Evolutionary conservation across 768 basidiomycete species (phyloP).

Genomic region (Termitomyces sp.): DNA sequence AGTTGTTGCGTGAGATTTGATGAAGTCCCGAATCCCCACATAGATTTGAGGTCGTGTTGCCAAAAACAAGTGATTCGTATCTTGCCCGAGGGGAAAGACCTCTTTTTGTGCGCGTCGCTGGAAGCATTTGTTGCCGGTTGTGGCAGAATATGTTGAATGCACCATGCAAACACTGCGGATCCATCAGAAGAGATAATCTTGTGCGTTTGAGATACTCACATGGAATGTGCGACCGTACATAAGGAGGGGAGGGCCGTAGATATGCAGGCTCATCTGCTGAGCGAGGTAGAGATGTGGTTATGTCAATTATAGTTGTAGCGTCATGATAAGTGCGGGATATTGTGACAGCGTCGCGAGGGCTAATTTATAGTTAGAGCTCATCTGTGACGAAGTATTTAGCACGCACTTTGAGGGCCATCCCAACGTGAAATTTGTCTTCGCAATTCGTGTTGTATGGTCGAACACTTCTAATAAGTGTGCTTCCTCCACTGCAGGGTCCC

Average conservation of each 20-base stretch:
- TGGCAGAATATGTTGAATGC: conserved; percentile 65
- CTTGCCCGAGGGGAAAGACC: conserved; percentile 27
- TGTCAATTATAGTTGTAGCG: conserved; percentile 77
- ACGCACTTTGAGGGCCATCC: conserved; percentile 97
- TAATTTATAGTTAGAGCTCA: conserved; percentile 24
- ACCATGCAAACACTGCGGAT: conserved; percentile 81
- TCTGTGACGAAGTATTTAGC: not conserved
- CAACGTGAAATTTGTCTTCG: conserved; percentile 85
- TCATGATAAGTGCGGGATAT: conserved; percentile 86
- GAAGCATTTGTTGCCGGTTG: conserved; percentile 24
- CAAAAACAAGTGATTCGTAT: conserved; percentile 88
- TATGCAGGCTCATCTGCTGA: conserved; percentile 89
- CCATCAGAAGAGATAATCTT: conserved; percentile 1
- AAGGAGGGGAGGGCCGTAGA: conserved; percentile 86
- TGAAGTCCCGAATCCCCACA: conserved; percentile 76
- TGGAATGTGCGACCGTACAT: conserved; percentile 82
- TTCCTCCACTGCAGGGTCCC: conserved; percentile 92
- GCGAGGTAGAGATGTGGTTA: conserved; percentile 91
- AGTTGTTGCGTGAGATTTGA: conserved; percentile 72
- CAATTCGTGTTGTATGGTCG: conserved; percentile 80
- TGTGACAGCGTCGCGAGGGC: conserved; percentile 91
- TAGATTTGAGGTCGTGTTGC: conserved; percentile 87
- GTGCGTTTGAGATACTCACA: conserved; percentile 31
- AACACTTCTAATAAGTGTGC: conserved; percentile 81
- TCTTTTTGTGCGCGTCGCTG: conserved; percentile 28